phyloP scores from a whole-genome alignment of 1,139 yeast genomes.

The Lodderomyces margitis region DNA sequence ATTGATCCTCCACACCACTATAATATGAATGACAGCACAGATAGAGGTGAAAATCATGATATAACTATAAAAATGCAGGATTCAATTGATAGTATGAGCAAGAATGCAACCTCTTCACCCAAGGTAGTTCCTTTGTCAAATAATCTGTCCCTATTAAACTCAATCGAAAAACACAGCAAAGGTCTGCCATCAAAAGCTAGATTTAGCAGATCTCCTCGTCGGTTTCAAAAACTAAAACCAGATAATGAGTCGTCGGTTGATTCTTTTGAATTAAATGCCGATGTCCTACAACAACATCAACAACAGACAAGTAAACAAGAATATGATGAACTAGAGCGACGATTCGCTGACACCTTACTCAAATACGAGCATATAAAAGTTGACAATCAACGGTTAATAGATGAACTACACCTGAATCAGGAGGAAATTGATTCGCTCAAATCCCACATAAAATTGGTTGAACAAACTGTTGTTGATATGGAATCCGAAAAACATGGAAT shows the following conservation, averaged over 20 bases:
- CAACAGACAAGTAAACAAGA: slow-evolving; percentile 11
- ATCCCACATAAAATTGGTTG: slow-evolving; percentile 21
- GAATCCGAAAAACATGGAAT: slow-evolving; percentile 25
- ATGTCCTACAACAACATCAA: not conserved
- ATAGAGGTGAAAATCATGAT: slow-evolving; percentile 9
- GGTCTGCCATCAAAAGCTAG: not conserved
- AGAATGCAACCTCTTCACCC: not conserved
- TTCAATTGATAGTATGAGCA: not conserved
- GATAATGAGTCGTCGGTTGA: not conserved
- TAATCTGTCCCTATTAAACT: slow-evolving; percentile 3
- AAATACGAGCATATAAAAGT: slow-evolving; percentile 19
- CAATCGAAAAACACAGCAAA: not conserved
- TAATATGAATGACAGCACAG: slow-evolving; percentile 8
- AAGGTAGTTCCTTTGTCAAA: slow-evolving; percentile 5
- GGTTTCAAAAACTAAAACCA: not conserved
- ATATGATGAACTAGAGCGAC: slow-evolving; percentile 22
- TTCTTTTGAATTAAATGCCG: not conserved
- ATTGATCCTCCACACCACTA: not conserved
- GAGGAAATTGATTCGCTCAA: slow-evolving; percentile 20
- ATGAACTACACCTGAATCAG: slow-evolving; percentile 21
- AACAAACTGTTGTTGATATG: slow-evolving; percentile 20
- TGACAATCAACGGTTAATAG: slow-evolving; percentile 25
- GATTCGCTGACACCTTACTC: slow-evolving; percentile 28
- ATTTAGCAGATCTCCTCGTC: not conserved
- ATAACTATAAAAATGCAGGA: slow-evolving; percentile 9